Percentiles rank a stretch among this genome's conserved stretches.
Conservation (phyloP, 805 yeast species). For the Kuraishia floccosa region DNA sequence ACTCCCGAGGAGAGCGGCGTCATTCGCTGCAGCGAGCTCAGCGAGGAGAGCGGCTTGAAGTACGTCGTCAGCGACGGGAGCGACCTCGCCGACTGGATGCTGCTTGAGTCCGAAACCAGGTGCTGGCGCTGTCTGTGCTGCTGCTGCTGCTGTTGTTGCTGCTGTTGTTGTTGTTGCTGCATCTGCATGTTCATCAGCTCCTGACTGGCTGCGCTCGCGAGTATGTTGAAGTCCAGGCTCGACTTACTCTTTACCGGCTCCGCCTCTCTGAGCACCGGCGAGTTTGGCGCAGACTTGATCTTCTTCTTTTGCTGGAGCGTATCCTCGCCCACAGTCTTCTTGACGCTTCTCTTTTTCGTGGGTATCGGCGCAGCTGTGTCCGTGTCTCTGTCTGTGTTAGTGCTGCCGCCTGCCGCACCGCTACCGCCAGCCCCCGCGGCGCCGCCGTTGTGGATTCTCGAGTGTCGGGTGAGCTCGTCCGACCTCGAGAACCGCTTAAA, state of each 20-base stretch:
- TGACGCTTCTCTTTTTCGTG: slow-evolving; percentile 2
- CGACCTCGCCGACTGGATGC: not conserved
- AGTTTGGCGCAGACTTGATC: too few species aligned
- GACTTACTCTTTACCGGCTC: slow-evolving; percentile 6
- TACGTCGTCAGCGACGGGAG: slow-evolving; percentile 9
- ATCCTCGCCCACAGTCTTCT: slow-evolving; percentile 7
- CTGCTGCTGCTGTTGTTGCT: slow-evolving; percentile 11
- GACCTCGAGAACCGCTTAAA: slow-evolving; percentile 55
- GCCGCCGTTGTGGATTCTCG: slow-evolving; percentile 45
- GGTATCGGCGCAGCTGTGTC: slow-evolving; percentile 6
- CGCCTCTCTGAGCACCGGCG: slow-evolving; percentile 6
- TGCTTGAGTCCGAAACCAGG: slow-evolving; percentile 32
- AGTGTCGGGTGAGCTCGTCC: slow-evolving; percentile 67
- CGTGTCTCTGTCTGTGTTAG: not conserved
- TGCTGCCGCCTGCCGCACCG: not conserved
- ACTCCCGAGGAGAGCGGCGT: slow-evolving; percentile 21
- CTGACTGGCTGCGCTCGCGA: slow-evolving; percentile 45
- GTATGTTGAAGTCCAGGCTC: slow-evolving; percentile 31
- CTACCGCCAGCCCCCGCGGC: not conserved
- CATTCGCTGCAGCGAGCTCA: slow-evolving; percentile 33
- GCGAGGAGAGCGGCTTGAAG: slow-evolving; percentile 20
- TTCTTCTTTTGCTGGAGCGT: too few species aligned
- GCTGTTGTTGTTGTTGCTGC: too few species aligned
- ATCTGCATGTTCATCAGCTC: slow-evolving; percentile 34
- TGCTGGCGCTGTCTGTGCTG: slow-evolving; percentile 43